phyloP scores from a whole-genome alignment of 2,329 filamentous ascomycete species.

The Triangularia verruculosa region DNA sequence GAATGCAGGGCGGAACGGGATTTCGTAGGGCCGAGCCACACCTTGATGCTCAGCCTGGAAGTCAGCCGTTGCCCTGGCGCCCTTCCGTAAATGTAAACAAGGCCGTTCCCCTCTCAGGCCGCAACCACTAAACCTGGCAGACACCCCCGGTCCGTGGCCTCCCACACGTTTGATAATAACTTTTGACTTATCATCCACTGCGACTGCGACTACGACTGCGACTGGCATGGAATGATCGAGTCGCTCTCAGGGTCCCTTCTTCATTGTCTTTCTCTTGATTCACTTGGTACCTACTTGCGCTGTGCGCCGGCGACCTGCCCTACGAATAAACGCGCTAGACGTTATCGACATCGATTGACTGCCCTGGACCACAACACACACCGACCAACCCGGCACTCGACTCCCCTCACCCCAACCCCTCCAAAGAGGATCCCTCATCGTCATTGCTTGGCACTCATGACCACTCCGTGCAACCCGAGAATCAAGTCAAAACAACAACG shows the following conservation, averaged over 20 bases:
- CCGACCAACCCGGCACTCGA: background rate
- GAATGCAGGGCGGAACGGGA: conserved; percentile 5
- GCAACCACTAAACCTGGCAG: conserved; percentile 19
- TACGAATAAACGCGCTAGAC: no score
- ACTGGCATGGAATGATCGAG: conserved; percentile 19
- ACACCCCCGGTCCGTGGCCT: conserved; percentile 22
- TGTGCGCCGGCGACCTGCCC: conserved; percentile 25
- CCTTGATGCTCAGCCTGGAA: background rate
- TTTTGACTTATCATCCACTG: conserved; percentile 9
- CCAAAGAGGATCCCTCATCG: conserved; percentile 2
- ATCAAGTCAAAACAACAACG: conserved; percentile 28
- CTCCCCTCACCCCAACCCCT: conserved; percentile 4
- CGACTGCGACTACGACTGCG: conserved; percentile 21
- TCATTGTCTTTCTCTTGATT: conserved; percentile 7
- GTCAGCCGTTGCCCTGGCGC: conserved; percentile 19
- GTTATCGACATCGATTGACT: background rate
- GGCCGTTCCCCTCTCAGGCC: conserved; percentile 6
- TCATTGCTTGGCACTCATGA: background rate
- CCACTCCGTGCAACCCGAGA: conserved; percentile 23
- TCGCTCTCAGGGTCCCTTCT: conserved; percentile 13
- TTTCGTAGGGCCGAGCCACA: conserved; percentile 15
- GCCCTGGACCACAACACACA: background rate
- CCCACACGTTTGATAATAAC: conserved; percentile 1
- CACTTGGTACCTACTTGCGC: conserved; percentile 11
- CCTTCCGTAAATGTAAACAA: conserved; percentile 26